Conservation (phyloP, 2,329 filamentous ascomycete species). For the Colletotrichum lentis region DNA sequence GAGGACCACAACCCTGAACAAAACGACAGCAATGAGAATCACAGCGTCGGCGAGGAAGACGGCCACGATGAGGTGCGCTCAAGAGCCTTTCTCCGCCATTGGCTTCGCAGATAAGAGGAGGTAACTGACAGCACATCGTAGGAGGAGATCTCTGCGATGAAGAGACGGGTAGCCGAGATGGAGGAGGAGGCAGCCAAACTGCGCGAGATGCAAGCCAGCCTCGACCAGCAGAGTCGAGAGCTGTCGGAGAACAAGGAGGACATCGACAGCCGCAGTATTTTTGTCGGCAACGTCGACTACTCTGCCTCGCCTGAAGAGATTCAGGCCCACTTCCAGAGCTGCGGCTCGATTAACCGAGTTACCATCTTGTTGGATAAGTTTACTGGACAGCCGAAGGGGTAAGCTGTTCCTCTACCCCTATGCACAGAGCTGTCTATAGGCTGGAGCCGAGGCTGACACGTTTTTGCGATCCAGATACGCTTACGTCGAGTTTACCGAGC, state of each 20-base stretch:
- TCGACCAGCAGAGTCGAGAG: conserved; percentile 86
- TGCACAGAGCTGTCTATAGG: background rate
- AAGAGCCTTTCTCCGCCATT: conserved; percentile 29
- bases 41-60: conserved; percentile 47
- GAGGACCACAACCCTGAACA: conserved; percentile 47
- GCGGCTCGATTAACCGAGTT: conserved; percentile 95
- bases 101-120: conserved; percentile 38
- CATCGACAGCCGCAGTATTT: conserved; percentile 93
- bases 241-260: conserved; percentile 87
- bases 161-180: conserved; percentile 86
- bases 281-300: conserved; percentile 98
- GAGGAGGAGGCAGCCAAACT: conserved; percentile 88
- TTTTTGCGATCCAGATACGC: conserved; percentile 74
- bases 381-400: conserved; percentile 99
- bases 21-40: conserved; percentile 43
- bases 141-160: conserved; percentile 89
- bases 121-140: conserved; percentile 44
- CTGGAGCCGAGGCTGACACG: background rate
- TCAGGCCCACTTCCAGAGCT: conserved; percentile 97
- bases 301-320: conserved; percentile 97
- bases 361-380: conserved; percentile 98
- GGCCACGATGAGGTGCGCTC: conserved; percentile 58
- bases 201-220: conserved; percentile 83
- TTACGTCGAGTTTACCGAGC: conserved; percentile 98
- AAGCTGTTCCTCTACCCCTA: conserved; percentile 48